Evolutionary conservation across 495 filamentous ascomycete species (phyloP).

Genomic region (Aspergillus indologenus): DNA sequence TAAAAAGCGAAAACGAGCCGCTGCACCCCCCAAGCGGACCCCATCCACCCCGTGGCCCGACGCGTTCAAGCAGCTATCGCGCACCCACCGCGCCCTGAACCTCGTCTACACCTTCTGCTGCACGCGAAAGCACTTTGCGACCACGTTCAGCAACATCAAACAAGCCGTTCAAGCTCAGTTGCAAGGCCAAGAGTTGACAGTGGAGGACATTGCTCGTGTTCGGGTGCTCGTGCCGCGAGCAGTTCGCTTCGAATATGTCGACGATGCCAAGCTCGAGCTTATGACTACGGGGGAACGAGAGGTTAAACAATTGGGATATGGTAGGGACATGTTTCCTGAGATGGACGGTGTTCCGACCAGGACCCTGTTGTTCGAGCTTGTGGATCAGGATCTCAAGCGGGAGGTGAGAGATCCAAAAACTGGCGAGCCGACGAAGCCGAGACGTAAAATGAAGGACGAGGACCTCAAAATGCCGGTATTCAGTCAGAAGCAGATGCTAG

Average conservation of each 20-base stretch:
- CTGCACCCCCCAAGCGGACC: constrained; percentile 21
- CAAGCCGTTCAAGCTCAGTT: constrained; percentile 80
- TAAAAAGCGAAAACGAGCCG: constrained; percentile 2
- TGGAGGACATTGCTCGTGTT: constrained; percentile 80
- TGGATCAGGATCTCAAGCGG: constrained; percentile 86
- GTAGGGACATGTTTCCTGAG: constrained; percentile 25
- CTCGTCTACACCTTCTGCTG: constrained; percentile 92
- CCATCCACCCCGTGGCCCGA: constrained; percentile 66
- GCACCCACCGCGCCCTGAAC: constrained; percentile 81
- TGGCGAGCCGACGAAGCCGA: constrained; percentile 64
- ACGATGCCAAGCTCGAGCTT: constrained; percentile 74
- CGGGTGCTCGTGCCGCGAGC: constrained; percentile 71
- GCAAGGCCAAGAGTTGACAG: constrained; percentile 53
- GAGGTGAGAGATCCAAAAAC: constrained; percentile 68
- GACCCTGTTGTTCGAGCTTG: constrained; percentile 85
- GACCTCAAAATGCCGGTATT: constrained; percentile 91
- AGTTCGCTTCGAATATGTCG: constrained; percentile 82
- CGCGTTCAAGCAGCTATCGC: constrained; percentile 66
- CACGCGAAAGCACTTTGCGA: constrained; percentile 85
- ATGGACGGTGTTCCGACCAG: constrained; percentile 48
- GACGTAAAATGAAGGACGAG: constrained; percentile 64
- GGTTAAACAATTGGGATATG: constrained; percentile 13
- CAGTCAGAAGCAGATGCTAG: constrained; percentile 88
- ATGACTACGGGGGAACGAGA: constrained; percentile 64
- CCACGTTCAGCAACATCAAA: constrained; percentile 85